Percentiles rank a stretch among this genome's conserved stretches.
phyloP scores from a whole-genome alignment of 2,329 filamentous ascomycete species.

The Aurifilum marmelostoma region DNA sequence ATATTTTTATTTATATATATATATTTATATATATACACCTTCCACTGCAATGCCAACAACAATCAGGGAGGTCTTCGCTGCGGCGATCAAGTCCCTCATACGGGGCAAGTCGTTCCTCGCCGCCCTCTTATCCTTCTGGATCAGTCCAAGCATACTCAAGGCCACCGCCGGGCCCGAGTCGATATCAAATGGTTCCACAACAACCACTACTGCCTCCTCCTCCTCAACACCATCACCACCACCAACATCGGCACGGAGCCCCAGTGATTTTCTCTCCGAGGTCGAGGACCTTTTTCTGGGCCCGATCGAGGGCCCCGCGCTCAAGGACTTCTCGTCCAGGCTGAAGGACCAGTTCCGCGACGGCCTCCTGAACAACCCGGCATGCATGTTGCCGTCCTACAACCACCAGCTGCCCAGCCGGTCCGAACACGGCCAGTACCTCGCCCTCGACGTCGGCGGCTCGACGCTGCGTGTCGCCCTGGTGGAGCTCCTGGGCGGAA shows the following conservation, averaged over 20 bases:
- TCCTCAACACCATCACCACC: neutral
- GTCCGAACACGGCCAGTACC: slow-evolving; percentile 59
- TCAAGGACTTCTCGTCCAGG: slow-evolving; percentile 50
- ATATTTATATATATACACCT: too few species aligned
- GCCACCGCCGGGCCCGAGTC: slow-evolving; percentile 21
- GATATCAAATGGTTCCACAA: slow-evolving; percentile 9
- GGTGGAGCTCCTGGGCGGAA: slow-evolving; percentile 59
- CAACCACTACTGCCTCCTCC: slow-evolving; percentile 30
- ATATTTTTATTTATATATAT: too few species aligned
- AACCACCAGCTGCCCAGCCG: slow-evolving; percentile 67
- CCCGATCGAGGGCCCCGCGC: slow-evolving; percentile 49
- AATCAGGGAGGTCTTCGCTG: slow-evolving; percentile 57
- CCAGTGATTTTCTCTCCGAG: slow-evolving; percentile 59
- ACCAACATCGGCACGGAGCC: slow-evolving; percentile 34
- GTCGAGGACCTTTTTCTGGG: slow-evolving; percentile 56
- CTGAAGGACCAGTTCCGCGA: slow-evolving; percentile 60
- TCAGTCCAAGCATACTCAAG: slow-evolving; percentile 45
- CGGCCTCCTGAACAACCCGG: slow-evolving; percentile 53
- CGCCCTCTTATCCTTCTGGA: slow-evolving; percentile 59
- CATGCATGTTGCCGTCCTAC: slow-evolving; percentile 69
- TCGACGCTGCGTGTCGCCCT: slow-evolving; percentile 68
- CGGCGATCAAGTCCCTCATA: slow-evolving; percentile 61
- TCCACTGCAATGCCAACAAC: slow-evolving; percentile 55
- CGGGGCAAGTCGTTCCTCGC: slow-evolving; percentile 63
- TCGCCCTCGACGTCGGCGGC: slow-evolving; percentile 70